A percentile compares a stretch with the other conserved stretches of the same genome.
Conservation (phyloP, 2,329 filamentous ascomycete species). For the Scopulariopsis brevicaulis region DNA sequence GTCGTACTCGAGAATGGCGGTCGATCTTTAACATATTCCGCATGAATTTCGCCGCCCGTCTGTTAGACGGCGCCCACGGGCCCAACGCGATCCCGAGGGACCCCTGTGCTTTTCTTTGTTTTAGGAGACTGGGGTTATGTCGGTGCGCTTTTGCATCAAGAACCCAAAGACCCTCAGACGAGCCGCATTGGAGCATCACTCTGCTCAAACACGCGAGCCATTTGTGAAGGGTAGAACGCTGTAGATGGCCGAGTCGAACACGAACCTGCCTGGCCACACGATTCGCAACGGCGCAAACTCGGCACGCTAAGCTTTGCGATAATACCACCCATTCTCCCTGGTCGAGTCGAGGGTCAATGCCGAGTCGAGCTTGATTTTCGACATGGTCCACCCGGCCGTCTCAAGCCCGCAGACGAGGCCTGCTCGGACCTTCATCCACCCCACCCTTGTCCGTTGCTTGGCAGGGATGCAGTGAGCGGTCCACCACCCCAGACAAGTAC, state of each 20-base stretch:
- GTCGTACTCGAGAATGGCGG: background rate
- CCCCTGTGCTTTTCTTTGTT: conserved; percentile 2
- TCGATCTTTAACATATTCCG: background rate
- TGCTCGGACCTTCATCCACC: background rate
- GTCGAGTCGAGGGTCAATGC: too few relatives aligned
- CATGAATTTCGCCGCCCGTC: background rate
- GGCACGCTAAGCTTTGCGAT: too few relatives aligned
- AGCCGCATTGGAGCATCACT: background rate
- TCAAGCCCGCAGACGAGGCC: background rate
- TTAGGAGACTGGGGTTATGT: conserved; percentile 1
- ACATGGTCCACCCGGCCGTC: background rate
- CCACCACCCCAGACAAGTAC: background rate
- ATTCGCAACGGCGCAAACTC: too few relatives aligned
- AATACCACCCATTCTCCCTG: too few relatives aligned
- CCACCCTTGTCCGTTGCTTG: background rate
- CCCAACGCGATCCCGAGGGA: background rate
- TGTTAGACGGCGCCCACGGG: background rate
- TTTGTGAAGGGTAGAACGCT: background rate
- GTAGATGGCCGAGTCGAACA: background rate
- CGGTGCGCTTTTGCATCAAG: background rate
- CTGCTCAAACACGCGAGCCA: background rate
- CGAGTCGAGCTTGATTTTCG: background rate
- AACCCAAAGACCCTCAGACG: background rate
- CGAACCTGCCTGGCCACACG: background rate
- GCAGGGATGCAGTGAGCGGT: background rate